phyloP scores from a whole-genome alignment of 306 rosid species.

The Urtica urens region DNA sequence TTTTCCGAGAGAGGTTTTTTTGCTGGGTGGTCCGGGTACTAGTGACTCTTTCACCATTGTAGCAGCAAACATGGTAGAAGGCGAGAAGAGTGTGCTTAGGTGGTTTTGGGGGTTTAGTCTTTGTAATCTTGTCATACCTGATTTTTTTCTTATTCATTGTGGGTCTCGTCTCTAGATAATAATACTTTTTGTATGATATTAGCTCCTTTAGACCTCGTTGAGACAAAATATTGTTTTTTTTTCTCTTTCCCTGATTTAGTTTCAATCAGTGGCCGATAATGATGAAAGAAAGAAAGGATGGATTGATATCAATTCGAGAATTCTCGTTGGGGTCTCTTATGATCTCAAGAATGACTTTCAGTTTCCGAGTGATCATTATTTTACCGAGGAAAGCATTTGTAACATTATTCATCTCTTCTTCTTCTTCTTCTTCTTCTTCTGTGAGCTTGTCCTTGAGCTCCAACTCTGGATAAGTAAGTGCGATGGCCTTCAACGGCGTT shows the following conservation, averaged over 20 bases:
- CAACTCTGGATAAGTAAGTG: too few species aligned
- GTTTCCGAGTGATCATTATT: too few species aligned
- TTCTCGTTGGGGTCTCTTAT: too few species aligned
- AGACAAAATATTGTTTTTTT: conserved; percentile 7
- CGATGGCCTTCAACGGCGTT: too few species aligned
- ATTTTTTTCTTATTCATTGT: conserved; percentile 27
- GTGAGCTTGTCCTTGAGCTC: too few species aligned
- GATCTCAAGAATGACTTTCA: too few species aligned
- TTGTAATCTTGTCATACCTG: conserved; percentile 15
- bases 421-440: too few species aligned
- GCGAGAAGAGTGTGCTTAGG: conserved; percentile 23
- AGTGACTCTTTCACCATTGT: conserved; percentile 32
- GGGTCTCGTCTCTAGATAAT: conserved; percentile 27
- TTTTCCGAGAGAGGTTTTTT: too few species aligned
- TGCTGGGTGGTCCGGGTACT: conserved; percentile 24
- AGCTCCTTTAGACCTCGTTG: conserved; percentile 23
- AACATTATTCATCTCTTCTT: too few species aligned
- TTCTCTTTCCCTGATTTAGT: not conserved
- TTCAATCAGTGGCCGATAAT: not conserved
- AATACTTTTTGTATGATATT: conserved; percentile 23
- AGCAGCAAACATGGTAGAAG: conserved; percentile 28
- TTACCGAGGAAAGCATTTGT: too few species aligned
- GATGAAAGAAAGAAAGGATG: too few species aligned
- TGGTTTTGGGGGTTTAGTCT: conserved; percentile 34
- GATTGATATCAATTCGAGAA: too few species aligned